Base-by-base conservation (phyloP, 495 filamentous ascomycete species). In the Penicillium ochrochloron region DNA sequence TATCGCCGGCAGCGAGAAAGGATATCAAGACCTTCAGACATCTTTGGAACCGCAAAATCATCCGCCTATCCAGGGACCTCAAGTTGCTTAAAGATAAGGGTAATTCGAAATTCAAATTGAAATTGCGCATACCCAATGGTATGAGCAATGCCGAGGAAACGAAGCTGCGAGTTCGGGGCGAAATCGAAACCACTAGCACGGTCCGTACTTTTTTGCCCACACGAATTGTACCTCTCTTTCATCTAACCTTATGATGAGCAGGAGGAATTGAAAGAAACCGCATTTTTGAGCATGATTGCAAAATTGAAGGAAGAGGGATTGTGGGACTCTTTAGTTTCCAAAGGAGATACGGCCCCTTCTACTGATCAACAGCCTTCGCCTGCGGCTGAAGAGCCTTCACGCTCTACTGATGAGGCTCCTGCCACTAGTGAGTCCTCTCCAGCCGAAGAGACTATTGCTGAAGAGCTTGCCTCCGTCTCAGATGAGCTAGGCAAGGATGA, bases 121-220 rank as follows among this genome's bases (percentile, higher is more conserved):
- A n/a, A 3, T 21, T 54, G 31, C 51, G 51, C 7, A 54, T 54
- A 15, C 15, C 15, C 15, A 54, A 54, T 9, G 7, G 14, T 1
- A 0, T 3, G 8, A 5, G 34, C 4, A 12, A 34, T 31, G 27
- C 5, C 14, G 31, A 6, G 31, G 51, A n/a, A 17, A 54, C 6
- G 8, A 54, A 34, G n/a, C 29, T 54, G 27, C 25, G 51, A 54
- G 51, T 54, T 23, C 25, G 51, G 27, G 51, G 51, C n/a, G 51
- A 54, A 33, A 34, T 34, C 27, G 19, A 34, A 12, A 33, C 27
- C 15, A 54, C 27, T 9, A 34, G 19, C 15, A 31, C 12, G 51
- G 51, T 54, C 25, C n/a, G 51, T 29, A 29, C 51, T n/a, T n/a
- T n/a, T 3, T 54, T 34, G 6, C 51, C 6, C 27, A 31, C 5